These are phyloP conservation scores for Scheffersomyces lignosus DNA, from an alignment of 805 yeast species.

Conservation along the genomic window DNA sequence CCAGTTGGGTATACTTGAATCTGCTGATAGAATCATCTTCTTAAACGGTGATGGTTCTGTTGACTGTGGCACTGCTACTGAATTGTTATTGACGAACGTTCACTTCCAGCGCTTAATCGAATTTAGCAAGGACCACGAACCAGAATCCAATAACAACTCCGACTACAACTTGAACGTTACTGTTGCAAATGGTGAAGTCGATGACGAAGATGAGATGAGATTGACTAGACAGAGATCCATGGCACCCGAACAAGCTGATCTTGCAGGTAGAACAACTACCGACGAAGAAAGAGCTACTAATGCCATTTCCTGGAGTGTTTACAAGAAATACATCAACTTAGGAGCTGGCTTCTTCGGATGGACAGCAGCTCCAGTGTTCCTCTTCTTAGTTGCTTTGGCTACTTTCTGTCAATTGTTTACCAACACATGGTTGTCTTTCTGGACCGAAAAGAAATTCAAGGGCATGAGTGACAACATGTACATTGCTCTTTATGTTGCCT, in stretches of 20 bases:
- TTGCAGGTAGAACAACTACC: conserved; percentile 30
- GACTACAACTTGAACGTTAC: conserved; percentile 8
- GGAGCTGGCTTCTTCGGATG: conserved; percentile 40
- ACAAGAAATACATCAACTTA: conserved; percentile 35
- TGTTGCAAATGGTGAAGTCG: neutral
- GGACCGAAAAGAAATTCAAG: conserved; percentile 37
- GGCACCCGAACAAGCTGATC: conserved; percentile 4
- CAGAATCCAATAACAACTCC: conserved; percentile 17
- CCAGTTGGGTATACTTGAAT: conserved; percentile 38
- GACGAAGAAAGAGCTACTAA: conserved; percentile 41
- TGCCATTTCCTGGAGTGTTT: conserved; percentile 40
- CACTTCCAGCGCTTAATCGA: conserved; percentile 55
- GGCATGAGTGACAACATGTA: conserved; percentile 30
- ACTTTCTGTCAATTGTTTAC: conserved; percentile 44
- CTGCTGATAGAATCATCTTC: conserved; percentile 39
- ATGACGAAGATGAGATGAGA: conserved; percentile 2
- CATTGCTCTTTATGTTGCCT: conserved; percentile 33
- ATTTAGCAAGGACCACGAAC: conserved; percentile 31
- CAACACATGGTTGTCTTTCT: conserved; percentile 46
- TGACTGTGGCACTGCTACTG: conserved; percentile 36
- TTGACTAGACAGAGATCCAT: conserved; percentile 3
- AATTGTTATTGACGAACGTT: conserved; percentile 34
- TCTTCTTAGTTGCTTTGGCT: conserved; percentile 31
- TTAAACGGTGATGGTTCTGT: conserved; percentile 43
- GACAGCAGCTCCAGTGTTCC: conserved; percentile 32